Conservation (phyloP, 2,329 filamentous ascomycete species). For the Waltergamsia citrina region DNA sequence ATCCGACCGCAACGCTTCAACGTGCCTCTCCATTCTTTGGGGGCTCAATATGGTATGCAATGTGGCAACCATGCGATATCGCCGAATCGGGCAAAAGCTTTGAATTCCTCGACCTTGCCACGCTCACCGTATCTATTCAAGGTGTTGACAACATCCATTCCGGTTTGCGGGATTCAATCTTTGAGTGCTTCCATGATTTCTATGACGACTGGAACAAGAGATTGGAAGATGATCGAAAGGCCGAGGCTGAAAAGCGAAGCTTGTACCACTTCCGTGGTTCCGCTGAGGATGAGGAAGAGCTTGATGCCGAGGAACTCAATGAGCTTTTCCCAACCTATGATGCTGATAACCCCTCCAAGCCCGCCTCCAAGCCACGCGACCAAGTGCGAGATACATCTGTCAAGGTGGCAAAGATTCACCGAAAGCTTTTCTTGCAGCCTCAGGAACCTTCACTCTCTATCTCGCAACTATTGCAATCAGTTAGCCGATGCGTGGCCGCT, state of each 20-base stretch:
- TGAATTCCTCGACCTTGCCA: conserved; percentile 41
- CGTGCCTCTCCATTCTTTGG: conserved; percentile 46
- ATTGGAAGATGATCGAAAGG: conserved; percentile 65
- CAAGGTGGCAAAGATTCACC: conserved; percentile 52
- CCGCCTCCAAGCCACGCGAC: conserved; percentile 19
- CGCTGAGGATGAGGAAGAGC: conserved; percentile 65
- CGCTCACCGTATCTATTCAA: conserved; percentile 32
- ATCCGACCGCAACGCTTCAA: conserved; percentile 25
- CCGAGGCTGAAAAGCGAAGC: conserved; percentile 63
- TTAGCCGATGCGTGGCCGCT: conserved; percentile 25
- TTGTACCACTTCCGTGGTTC: conserved; percentile 79
- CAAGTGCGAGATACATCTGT: conserved; percentile 47
- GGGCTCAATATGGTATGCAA: conserved; percentile 23
- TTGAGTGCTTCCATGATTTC: conserved; percentile 60
- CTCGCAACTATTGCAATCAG: conserved; percentile 30
- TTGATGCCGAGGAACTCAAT: conserved; percentile 64
- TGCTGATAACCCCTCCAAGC: conserved; percentile 23
- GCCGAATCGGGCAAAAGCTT: conserved; percentile 22
- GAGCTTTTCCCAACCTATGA: conserved; percentile 75
- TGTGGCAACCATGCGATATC: not conserved
- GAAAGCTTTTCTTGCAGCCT: conserved; percentile 34
- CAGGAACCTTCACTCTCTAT: conserved; percentile 20
- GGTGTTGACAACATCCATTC: conserved; percentile 28
- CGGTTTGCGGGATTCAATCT: conserved; percentile 42
- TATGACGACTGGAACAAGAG: conserved; percentile 75